A percentile compares a stretch with the other conserved stretches of the same genome.
Evolutionary conservation across 78 protist species (phyloP).

Genomic region (Cavenderia fasciculata): DNA sequence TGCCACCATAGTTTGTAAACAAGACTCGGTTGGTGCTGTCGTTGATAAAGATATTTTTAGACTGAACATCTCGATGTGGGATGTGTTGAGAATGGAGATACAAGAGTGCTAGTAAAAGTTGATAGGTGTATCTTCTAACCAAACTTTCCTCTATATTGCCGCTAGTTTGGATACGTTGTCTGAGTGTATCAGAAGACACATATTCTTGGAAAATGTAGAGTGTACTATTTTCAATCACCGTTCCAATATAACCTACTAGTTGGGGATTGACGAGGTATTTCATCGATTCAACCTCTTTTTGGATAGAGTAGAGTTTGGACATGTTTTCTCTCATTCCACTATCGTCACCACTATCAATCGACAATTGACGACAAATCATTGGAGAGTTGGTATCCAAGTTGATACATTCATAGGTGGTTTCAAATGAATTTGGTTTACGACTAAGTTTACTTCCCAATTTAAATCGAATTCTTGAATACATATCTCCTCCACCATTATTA

Average conservation of each 20-base stretch:
- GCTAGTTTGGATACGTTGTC: background rate
- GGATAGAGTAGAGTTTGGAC: background rate
- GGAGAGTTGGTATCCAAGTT: background rate
- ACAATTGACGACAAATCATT: constrained; percentile 3
- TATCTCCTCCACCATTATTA: background rate
- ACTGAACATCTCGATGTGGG: constrained; percentile 52
- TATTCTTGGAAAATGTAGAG: constrained; percentile 44
- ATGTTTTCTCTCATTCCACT: background rate
- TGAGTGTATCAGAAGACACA: background rate
- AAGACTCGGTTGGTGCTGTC: background rate
- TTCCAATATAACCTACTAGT: constrained; percentile 14
- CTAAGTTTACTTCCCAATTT: constrained; percentile 11
- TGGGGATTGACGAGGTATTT: constrained; percentile 29
- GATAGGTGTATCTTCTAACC: constrained; percentile 40
- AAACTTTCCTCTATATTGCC: constrained; percentile 1
- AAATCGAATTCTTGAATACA: constrained; percentile 30
- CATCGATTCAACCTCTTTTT: constrained; percentile 47
- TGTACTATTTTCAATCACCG: constrained; percentile 5
- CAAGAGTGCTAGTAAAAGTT: constrained; percentile 21
- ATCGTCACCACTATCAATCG: background rate
- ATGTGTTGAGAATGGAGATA: constrained; percentile 60
- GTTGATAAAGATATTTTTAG: constrained; percentile 25
- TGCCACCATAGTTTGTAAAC: constrained; percentile 68
- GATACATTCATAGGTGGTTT: constrained; percentile 3
- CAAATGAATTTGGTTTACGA: background rate